Evolutionary conservation across 1,284 basidiomycete species (phyloP).

Genomic region (Irpex sp.): DNA sequence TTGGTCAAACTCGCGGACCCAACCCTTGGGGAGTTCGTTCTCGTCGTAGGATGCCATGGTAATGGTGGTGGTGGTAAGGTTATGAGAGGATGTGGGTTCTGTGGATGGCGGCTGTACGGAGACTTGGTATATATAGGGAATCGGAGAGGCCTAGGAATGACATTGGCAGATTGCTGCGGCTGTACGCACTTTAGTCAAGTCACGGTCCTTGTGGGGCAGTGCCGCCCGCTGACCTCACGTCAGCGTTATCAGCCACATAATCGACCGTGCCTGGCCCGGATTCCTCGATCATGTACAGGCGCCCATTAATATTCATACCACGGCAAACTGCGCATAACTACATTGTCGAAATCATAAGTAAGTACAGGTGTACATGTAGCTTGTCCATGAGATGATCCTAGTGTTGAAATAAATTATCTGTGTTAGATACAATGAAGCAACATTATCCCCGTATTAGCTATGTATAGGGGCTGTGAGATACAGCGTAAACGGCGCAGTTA

Average conservation of each 20-base stretch:
- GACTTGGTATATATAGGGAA: neutral
- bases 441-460: too few relatives aligned
- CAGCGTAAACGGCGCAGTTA: too few relatives aligned
- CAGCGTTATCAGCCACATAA: neutral
- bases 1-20: constrained; percentile 53
- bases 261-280: too few relatives aligned
- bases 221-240: too few relatives aligned
- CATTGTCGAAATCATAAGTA: neutral
- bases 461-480: too few relatives aligned
- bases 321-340: too few relatives aligned
- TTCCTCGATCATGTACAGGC: too few relatives aligned
- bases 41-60: constrained; percentile 19
- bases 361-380: neutral
- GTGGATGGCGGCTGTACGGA: too few relatives aligned
- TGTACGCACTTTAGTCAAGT: neutral
- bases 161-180: neutral
- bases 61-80: neutral
- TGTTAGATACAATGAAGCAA: too few relatives aligned
- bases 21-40: constrained; percentile 51
- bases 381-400: neutral
- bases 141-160: neutral
- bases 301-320: too few relatives aligned
- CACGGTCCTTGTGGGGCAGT: neutral
- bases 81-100: neutral
- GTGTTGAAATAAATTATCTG: neutral